Evolutionary conservation across 768 basidiomycete species (phyloP), one percentile per base, ranked within the genome.

Genomic region (Leccinum incarnatum): DNA sequence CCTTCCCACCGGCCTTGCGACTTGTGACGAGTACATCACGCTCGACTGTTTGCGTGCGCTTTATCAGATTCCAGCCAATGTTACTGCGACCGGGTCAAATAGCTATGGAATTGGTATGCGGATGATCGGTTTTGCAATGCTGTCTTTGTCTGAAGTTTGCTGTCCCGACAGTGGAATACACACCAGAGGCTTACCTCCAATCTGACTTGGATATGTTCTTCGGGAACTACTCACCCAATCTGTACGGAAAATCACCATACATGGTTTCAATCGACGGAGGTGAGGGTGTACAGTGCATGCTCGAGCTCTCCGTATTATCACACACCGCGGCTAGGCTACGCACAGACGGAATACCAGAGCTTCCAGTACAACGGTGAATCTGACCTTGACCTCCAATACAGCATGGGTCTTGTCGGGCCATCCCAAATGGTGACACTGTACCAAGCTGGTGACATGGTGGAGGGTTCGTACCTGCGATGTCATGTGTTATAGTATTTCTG

Each of bases 211-310:
- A 71, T 30, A 61, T 69, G 56, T 75, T 74, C 54, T 69, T 73
- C 45, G 61, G 52, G 32, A 69, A 69, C 48, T 75, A 64, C 54
- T 65, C 66, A 3, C 64, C 57, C 5, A 21, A 27, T 27, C 8
- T 67, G 7, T 62, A 66, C 23, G 70, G 69, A 51, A 61, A 17
- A 46, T 52, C 68, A 12, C 74, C 75, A 2, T 51, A 52, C 12
- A 53, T 74, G 61, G 62, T 65, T 23, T 65, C 72, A 10, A 70
- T 76, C 17, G 73, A 74, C 30, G 73, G 73, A 64, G 75, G 73
- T 67, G 55, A 51, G 45, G 12, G 14, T 5, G 6, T 34, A 3
- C 11, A 9, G n/a, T 10, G 9, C 40, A 23, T n/a, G 5, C 19
- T 47, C 14, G 8, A 11, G 42, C 11, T 36, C 14, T 32, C 17